These are phyloP conservation scores for Schizochytrium sp. DNA, from an alignment of 108 stramenopile species.

Conservation along the genomic window DNA sequence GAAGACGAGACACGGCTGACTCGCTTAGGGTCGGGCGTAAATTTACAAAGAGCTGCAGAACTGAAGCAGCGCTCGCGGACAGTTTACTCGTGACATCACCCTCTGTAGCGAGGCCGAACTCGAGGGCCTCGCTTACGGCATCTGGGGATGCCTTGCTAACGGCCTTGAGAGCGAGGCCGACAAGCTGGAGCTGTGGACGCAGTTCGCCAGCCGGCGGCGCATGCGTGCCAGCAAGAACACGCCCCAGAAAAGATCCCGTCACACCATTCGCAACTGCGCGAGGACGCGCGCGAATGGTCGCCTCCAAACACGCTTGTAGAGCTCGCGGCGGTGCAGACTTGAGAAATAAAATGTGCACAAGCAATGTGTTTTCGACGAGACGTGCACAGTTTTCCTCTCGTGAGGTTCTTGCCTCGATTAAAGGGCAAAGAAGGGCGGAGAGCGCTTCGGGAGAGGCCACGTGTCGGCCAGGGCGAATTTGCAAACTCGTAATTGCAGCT, in stretches of 20 bases:
- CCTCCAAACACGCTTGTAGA: background rate
- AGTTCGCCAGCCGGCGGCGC: background rate
- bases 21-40: too few species aligned
- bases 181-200: background rate
- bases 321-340: background rate
- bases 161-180: background rate
- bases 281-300: background rate
- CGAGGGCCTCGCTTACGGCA: background rate
- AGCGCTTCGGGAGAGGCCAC: background rate
- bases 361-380: background rate
- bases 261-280: background rate
- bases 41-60: too few species aligned
- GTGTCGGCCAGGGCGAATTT: background rate
- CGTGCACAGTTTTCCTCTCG: background rate
- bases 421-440: background rate
- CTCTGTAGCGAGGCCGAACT: background rate
- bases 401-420: background rate
- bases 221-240: background rate
- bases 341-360: background rate
- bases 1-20: too few species aligned
- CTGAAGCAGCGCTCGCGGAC: too few species aligned
- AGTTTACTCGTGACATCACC: too few species aligned
- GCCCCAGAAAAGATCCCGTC: background rate
- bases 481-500: background rate
- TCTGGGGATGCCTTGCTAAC: background rate